phyloP scores from a whole-genome alignment of 2,329 filamentous ascomycete species.

The Aspergillus sp. region DNA sequence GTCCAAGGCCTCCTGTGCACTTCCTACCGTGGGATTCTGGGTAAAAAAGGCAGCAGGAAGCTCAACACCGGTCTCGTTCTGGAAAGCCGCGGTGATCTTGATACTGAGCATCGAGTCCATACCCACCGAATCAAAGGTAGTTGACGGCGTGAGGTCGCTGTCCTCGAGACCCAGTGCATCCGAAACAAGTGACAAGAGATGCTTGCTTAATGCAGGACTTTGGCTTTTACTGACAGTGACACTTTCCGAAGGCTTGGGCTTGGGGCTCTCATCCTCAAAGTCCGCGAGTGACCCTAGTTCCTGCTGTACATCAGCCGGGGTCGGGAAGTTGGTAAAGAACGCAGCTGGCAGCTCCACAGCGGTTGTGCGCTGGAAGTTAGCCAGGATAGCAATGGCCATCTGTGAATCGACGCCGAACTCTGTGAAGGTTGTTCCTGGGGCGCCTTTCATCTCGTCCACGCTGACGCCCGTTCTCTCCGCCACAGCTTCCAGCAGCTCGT shows the following conservation, averaged over 20 bases:
- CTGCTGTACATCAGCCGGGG: not conserved
- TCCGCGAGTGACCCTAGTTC: not conserved
- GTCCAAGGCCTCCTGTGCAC: not conserved
- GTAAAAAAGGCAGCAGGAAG: not conserved
- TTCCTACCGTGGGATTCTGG: not conserved
- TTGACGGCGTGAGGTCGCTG: not conserved
- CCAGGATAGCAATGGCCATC: constrained; percentile 9
- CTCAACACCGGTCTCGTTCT: not conserved
- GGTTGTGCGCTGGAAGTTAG: not conserved
- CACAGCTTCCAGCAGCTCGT: constrained; percentile 28
- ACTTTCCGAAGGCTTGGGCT: not conserved
- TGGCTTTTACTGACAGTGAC: not conserved
- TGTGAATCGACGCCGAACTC: constrained; percentile 8
- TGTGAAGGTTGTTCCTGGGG: not conserved
- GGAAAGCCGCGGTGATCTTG: not conserved
- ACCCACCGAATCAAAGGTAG: not conserved
- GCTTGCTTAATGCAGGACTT: not conserved
- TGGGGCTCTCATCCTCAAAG: not conserved
- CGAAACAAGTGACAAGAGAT: not conserved
- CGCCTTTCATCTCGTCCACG: not conserved
- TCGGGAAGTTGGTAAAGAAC: constrained; percentile 7
- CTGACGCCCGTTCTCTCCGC: constrained; percentile 19
- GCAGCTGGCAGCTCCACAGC: not conserved
- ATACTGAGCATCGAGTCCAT: constrained; percentile 6
- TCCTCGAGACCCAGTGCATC: not conserved